Percentiles rank a stretch among this genome's conserved stretches.
phyloP scores from a whole-genome alignment of 371 early-diverging fungal genomes.

The Mortierella sp. region DNA sequence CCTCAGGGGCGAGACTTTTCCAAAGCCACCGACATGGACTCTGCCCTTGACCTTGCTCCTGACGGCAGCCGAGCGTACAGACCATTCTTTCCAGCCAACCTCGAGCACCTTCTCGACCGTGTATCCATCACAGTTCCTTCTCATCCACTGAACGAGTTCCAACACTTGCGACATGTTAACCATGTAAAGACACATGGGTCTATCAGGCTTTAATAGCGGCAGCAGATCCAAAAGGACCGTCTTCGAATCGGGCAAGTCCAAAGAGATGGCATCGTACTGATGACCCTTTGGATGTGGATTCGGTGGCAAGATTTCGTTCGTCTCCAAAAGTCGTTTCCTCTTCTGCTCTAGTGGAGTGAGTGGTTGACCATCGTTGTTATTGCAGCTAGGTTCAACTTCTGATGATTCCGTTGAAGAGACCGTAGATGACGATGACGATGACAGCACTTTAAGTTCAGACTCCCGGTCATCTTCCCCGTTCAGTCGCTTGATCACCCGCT shows the following conservation, averaged over 20 bases:
- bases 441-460: not conserved
- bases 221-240: conserved; percentile 60
- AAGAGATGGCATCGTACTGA: conserved; percentile 71
- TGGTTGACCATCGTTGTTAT: conserved; percentile 7
- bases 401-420: conserved; percentile 6
- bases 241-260: conserved; percentile 81
- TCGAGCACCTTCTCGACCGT: conserved; percentile 71
- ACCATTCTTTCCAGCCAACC: conserved; percentile 80
- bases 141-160: conserved; percentile 62
- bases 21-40: conserved; percentile 50
- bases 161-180: conserved; percentile 85
- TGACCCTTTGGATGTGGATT: conserved; percentile 47
- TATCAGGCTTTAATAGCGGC: conserved; percentile 68
- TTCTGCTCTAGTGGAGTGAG: conserved; percentile 18
- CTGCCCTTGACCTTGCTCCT: conserved; percentile 57
- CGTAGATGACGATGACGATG: not conserved
- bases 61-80: conserved; percentile 70
- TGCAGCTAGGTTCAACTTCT: no score
- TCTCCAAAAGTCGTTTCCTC: conserved; percentile 15
- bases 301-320: conserved; percentile 21
- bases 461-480: conserved; percentile 12
- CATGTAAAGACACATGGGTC: conserved; percentile 75
- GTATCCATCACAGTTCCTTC: conserved; percentile 35
- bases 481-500: conserved; percentile 22
- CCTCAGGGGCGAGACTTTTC: conserved; percentile 19